Evolutionary conservation across 139 green algal genomes (phyloP), one percentile per base, ranked within the genome.

Genomic region (Mesotaenium endlicherianum): DNA sequence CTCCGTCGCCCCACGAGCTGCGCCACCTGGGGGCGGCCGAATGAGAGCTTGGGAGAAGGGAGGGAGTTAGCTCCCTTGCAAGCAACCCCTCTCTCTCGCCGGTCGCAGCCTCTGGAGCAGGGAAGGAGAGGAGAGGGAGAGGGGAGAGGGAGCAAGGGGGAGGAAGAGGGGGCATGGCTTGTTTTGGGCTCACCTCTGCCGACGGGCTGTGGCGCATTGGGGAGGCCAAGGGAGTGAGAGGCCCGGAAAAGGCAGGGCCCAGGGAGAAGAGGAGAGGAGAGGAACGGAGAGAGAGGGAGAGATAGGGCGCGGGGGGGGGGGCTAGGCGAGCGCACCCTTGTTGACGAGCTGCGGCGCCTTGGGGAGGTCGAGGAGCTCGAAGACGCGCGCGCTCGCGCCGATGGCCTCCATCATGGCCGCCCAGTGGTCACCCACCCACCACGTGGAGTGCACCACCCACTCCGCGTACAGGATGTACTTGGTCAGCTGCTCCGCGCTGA

Each of bases 361-460:
- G 0, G 87, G 87, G 11, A 80, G 58, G 6, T 91, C 88, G 0
- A 90, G 44, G 20, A 90, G 68, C 39, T 59, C 38, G 14, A 90
- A 80, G 26, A 91, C 88, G 1, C 80, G 59, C 8, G 80, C 50
- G 38, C 81, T 80, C 38, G 84, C 71, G 16, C 88, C 88, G 1
- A 90, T 49, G 1, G 88, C 81, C 17, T 86, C 80, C 59, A 84
- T 90, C 36, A 91, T 55, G 2, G 57, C 77, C 1, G 91, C 93
- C 82, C 91, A 94, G 91, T 97, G 92, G 77, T 97, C 93, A 77
- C 91, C 95, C 71, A 96, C 70, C 16, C 84, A 90, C 55, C 64
- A 79, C 68, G 81, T 75, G 17, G 53, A 59, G 34, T 72, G 90
- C 2, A 92, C 91, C 41, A 95, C 89, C 75, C 95, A 92, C 81